These are phyloP conservation scores for Beauveria sp. DNA, from an alignment of 2,329 filamentous ascomycete species.

Conservation along the genomic window DNA sequence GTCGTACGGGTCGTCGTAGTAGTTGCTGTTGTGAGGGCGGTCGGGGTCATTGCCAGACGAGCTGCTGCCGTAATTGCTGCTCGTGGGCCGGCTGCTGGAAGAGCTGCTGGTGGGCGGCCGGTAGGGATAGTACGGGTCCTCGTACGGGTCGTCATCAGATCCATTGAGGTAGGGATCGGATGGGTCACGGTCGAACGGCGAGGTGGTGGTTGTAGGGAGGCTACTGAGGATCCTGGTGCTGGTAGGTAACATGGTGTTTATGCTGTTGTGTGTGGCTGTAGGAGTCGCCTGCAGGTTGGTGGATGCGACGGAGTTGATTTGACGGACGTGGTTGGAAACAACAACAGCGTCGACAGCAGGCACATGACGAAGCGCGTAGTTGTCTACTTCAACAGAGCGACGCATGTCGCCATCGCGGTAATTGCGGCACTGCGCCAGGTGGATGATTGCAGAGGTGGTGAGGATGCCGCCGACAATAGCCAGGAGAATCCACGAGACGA, in stretches of 20 bases:
- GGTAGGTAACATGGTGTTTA: not conserved
- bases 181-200: not conserved
- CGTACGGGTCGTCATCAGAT: not conserved
- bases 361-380: not conserved
- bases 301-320: not conserved
- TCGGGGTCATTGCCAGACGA: not conserved
- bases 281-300: not conserved
- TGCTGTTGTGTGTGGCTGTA: not conserved
- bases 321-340: not conserved
- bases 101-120: not conserved
- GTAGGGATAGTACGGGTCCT: not conserved
- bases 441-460: constrained; percentile 7
- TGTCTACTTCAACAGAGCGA: not conserved
- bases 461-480: constrained; percentile 19
- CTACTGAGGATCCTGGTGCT: not conserved
- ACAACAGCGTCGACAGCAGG: not conserved
- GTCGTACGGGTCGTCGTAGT: not conserved
- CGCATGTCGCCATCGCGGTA: not conserved
- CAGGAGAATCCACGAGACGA: constrained; percentile 33
- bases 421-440: constrained; percentile 7
- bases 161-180: not conserved
- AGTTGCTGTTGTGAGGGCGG: not conserved
- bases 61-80: not conserved
- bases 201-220: not conserved
- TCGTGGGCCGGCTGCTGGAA: not conserved